These are phyloP conservation scores for Pseudocercospora ulei DNA, from an alignment of 2,329 filamentous ascomycete genomes.

Conservation along the genomic window DNA sequence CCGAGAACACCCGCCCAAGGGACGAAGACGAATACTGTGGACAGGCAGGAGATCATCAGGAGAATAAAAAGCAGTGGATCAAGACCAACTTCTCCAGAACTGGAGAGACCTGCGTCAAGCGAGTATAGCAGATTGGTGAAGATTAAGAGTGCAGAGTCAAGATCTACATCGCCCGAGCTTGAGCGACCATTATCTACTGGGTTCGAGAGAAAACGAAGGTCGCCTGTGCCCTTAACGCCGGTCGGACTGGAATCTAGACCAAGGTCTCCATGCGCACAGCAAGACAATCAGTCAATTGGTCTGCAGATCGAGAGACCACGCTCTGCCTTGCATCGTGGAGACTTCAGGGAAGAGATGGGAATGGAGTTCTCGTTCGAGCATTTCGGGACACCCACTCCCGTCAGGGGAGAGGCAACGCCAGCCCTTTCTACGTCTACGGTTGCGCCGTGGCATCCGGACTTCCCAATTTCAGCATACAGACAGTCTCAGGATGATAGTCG, in stretches of 20 bases:
- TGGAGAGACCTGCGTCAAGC: constrained; percentile 19
- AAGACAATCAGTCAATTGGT: constrained; percentile 30
- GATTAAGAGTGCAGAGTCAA: constrained; percentile 52
- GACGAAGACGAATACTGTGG: constrained; percentile 34
- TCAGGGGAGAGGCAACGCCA: constrained; percentile 18
- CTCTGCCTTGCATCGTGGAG: constrained; percentile 58
- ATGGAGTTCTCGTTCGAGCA: constrained; percentile 15
- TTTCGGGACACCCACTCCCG: constrained; percentile 13
- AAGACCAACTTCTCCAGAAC: constrained; percentile 26
- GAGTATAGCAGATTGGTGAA: constrained; percentile 54
- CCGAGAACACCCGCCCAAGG: constrained; percentile 28
- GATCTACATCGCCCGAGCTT: constrained; percentile 27
- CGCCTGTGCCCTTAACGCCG: constrained; percentile 37
- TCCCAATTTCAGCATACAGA: constrained; percentile 36
- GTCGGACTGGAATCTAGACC: constrained; percentile 15
- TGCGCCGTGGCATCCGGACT: constrained; percentile 48
- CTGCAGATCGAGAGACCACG: constrained; percentile 67
- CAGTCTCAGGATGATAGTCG: constrained; percentile 19
- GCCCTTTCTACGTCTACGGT: constrained; percentile 46
- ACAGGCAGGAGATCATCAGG: constrained; percentile 72
- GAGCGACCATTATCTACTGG: constrained; percentile 19
- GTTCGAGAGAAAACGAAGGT: constrained; percentile 39
- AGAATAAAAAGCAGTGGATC: constrained; percentile 55
- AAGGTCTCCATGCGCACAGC: constrained; percentile 20
- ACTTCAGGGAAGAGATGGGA: constrained; percentile 47